phyloP scores from a whole-genome alignment of 2,329 filamentous ascomycete genomes.

The Penicillium sclerotigenum region DNA sequence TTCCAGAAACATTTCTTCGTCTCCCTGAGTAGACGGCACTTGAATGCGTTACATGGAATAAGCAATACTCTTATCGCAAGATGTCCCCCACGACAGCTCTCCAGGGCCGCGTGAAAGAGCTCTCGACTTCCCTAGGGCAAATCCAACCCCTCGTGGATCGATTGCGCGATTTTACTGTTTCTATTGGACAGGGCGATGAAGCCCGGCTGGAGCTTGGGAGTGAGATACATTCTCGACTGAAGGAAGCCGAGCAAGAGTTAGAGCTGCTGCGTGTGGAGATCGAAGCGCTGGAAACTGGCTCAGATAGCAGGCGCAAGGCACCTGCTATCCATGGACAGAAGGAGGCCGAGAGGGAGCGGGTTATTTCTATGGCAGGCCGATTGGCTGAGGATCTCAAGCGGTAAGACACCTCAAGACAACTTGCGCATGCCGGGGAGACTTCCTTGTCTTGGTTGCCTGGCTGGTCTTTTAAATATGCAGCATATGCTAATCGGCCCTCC shows the following conservation, averaged over 20 bases:
- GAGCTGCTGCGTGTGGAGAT: conserved; percentile 77
- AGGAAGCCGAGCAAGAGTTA: conserved; percentile 77
- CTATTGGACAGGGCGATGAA: conserved; percentile 61
- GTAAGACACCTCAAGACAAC: conserved; percentile 46
- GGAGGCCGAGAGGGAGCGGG: conserved; percentile 61
- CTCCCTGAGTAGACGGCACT: background rate
- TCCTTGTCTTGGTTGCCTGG: background rate
- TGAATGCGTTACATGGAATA: background rate
- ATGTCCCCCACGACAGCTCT: conserved; percentile 45
- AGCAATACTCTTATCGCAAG: conserved; percentile 7
- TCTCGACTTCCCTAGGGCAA: conserved; percentile 54
- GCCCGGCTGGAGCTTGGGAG: conserved; percentile 68
- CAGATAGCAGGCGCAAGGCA: conserved; percentile 31
- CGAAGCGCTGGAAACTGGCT: conserved; percentile 60
- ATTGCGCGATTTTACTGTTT: conserved; percentile 59
- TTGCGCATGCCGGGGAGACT: background rate
- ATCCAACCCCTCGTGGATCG: conserved; percentile 56
- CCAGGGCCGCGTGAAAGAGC: conserved; percentile 48
- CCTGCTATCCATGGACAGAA: conserved; percentile 47
- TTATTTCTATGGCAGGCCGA: conserved; percentile 65
- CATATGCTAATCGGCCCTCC: conserved; percentile 7
- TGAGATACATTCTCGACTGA: conserved; percentile 76
- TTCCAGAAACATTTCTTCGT: too few species aligned
- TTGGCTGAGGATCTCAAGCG: conserved; percentile 67
- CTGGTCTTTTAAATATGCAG: background rate